Percentiles rank a stretch among this genome's conserved stretches.
These are phyloP conservation scores for Noccaea caerulescens DNA, from an alignment of 345 rosid genomes.

Conservation along the genomic window DNA sequence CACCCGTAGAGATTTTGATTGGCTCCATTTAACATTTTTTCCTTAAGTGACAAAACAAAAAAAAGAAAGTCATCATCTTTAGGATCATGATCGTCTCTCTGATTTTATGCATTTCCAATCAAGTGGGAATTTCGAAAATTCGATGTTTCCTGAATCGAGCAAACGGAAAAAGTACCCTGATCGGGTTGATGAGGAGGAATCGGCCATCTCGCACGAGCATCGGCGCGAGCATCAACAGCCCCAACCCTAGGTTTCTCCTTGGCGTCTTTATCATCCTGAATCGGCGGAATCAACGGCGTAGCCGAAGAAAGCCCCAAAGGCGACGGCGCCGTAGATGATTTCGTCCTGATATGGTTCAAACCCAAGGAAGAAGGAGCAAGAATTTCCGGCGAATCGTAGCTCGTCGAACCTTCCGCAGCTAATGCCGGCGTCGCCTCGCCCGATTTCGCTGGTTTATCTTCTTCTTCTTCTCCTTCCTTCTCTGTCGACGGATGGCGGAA, in stretches of 20 bases:
- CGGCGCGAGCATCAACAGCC: conserved; percentile 34
- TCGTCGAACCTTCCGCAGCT: conserved; percentile 21
- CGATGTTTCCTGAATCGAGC: conserved; percentile 5
- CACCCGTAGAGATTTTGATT: conserved; percentile 64
- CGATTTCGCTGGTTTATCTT: conserved; percentile 25
- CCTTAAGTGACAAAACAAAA: conserved; percentile 45
- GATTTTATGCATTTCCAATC: neutral
- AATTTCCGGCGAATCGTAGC: conserved; percentile 49
- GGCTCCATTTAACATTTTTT: conserved; percentile 61
- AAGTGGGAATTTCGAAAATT: neutral
- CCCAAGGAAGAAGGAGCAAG: conserved; percentile 67
- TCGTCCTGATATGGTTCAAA: conserved; percentile 78
- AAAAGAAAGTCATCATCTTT: conserved; percentile 27
- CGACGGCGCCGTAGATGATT: conserved; percentile 56
- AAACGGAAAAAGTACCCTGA: conserved; percentile 37
- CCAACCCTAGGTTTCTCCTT: conserved; percentile 31
- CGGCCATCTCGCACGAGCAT: conserved; percentile 42
- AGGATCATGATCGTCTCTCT: neutral
- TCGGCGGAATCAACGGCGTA: conserved; percentile 36
- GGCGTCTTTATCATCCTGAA: conserved; percentile 15
- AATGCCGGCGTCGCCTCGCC: conserved; percentile 2
- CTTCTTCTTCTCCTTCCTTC: conserved; percentile 16
- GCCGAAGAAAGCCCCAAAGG: conserved; percentile 64
- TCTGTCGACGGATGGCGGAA: conserved; percentile 40
- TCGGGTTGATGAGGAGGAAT: conserved; percentile 47